Evolutionary conservation across 2,329 filamentous ascomycete species (phyloP), one percentile per base, ranked within the genome.

Genomic region (Parastagonospora avenae): DNA sequence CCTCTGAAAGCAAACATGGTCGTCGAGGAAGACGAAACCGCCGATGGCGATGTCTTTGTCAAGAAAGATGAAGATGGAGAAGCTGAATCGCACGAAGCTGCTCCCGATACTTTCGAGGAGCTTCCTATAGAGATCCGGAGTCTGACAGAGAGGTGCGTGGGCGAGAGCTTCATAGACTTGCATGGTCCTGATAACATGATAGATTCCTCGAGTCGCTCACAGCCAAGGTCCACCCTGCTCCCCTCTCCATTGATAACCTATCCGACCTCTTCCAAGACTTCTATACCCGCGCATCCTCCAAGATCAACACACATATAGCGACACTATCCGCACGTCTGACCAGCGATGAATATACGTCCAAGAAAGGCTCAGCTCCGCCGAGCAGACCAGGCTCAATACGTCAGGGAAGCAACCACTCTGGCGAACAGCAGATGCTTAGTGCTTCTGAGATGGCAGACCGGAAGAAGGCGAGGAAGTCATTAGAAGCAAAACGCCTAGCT

Each of bases 231-330:
- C 90, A 97, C 66, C 85, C 90, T 2, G 87, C 86, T 4, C 94
- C 94, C 4, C 87, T 94, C 1, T 90, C 85, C 39, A 89, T 95
- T 67, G 91, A 96, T 41, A 87, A 84, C 55, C 82, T 97, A 12
- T 89, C 92, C 8, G 82, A 85, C n/a, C 81, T 94, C 46, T 97
- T 97, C 70, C 94, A 99, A 74, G 91, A 96, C 50, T 99, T 97
- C 73, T 99, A 99, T 70, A 79, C 83, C 36, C 83, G 87, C 49
- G 91, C 92, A 16, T 88, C 91, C 9, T 82, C 86, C 2, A 90
- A 94, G 63, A 92, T 97, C 52, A 84, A 85, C 46, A 96, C 91
- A 1, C 92, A 97, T 71, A 90, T 97, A 58, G 89, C 88, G 31
- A 85, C 88, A 2, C 80, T 97, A 11, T 88, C 89, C 2, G 88